A percentile compares a stretch with the other conserved stretches of the same genome.
These are phyloP conservation scores for Orbilia javanica DNA, from an alignment of 2,329 filamentous ascomycete genomes.

Conservation along the genomic window DNA sequence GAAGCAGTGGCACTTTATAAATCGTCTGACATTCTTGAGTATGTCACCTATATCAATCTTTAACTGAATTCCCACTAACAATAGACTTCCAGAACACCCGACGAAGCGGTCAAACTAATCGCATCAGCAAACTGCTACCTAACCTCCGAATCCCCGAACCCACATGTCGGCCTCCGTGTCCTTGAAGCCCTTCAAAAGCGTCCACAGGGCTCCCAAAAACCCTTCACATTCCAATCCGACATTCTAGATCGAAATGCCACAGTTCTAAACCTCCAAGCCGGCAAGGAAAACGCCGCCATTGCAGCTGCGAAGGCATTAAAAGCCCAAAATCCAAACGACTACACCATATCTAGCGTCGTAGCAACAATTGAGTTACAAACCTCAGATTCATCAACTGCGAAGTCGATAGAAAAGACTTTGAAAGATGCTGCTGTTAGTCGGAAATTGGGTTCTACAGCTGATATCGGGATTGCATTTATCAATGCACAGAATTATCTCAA, in stretches of 20 bases:
- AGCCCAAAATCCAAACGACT: slow-evolving; percentile 38
- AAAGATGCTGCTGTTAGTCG: slow-evolving; percentile 33
- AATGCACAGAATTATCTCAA: slow-evolving; percentile 60
- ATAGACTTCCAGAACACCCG: slow-evolving; percentile 70
- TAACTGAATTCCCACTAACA: slow-evolving; percentile 62
- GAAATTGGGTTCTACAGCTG: slow-evolving; percentile 45
- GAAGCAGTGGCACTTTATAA: slow-evolving; percentile 76
- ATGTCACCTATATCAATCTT: slow-evolving; percentile 63
- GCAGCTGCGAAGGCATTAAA: slow-evolving; percentile 27
- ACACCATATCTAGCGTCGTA: slow-evolving; percentile 42
- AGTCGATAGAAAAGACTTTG: slow-evolving; percentile 74
- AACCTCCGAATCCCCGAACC: slow-evolving; percentile 71
- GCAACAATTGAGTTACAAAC: slow-evolving; percentile 39
- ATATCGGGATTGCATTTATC: slow-evolving; percentile 61
- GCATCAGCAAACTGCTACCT: slow-evolving; percentile 71
- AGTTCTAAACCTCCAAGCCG: slow-evolving; percentile 74
- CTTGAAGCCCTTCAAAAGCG: slow-evolving; percentile 67
- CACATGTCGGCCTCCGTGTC: slow-evolving; percentile 76
- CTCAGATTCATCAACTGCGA: slow-evolving; percentile 73
- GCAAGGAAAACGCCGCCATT: slow-evolving; percentile 74
- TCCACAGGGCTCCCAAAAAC: slow-evolving; percentile 69
- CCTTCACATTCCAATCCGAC: slow-evolving; percentile 78
- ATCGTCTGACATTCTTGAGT: slow-evolving; percentile 74
- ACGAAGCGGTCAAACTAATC: slow-evolving; percentile 75
- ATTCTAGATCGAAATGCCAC: slow-evolving; percentile 75